Evolutionary conservation across 345 rosid species (phyloP), one percentile per base, ranked within the genome.

Genomic region (Salix koriyanagi): DNA sequence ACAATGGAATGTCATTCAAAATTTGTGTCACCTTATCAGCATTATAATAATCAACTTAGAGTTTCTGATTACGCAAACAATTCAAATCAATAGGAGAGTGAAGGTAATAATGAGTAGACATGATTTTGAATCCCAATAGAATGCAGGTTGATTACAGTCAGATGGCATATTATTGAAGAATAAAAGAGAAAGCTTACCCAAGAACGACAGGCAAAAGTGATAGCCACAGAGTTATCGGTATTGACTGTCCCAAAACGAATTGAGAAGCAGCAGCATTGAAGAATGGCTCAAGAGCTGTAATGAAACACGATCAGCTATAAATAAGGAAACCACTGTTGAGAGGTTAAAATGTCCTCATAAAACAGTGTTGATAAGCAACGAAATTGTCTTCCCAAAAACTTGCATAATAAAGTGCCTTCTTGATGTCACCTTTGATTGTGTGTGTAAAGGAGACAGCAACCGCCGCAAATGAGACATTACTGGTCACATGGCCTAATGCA

Each of bases 391-490:
- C 46, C 41, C 50, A 4, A 23, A 54, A 77, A 41, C 32, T 25
- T 18, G 32, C 42, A 39, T 3, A 41, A 80, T 46, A 13, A 50
- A 67, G 30, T 26, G 67, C 41, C 39, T 19, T 48, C 13, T 44
- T 65, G 66, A 2, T 8, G 18, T 37, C 50, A 90, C 99, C 99
- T 91, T 95, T 93, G 80, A 93, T 62, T 44, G 99, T 95, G 85
- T 93, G 99, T 16, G 98, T 90, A 89, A 95, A 95, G 66, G 99
- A 95, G 80, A 95, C 98, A 70, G 99, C 99, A 69, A 95, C 99
- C 9, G 99, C 99, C 0, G 99, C 98, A 76, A 95, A 93, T 15
- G 98, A 93, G 73, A 95, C 94, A 60, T 95, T 96, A 83, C 94
- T 90, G 26, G 96, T 96, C 44, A 96, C 96, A 79, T 96, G 99